Evolutionary conservation across 208 protist genomes (phyloP).

Genomic region (Leishmania tarentolae): DNA sequence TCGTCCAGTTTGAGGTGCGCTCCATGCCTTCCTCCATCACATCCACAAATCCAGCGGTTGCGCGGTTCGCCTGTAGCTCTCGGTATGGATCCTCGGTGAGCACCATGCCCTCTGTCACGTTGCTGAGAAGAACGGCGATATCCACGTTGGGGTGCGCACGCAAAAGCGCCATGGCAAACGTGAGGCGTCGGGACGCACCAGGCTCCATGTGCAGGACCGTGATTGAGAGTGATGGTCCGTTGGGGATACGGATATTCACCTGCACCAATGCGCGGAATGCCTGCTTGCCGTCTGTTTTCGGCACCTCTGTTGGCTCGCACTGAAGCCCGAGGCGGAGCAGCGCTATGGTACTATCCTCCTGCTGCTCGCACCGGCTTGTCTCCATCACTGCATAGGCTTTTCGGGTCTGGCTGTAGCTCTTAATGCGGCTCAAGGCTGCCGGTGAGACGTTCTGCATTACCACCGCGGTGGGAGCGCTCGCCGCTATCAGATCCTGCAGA

Average conservation of each 20-base stretch:
- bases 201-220: conserved; percentile 62
- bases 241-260: conserved; percentile 42
- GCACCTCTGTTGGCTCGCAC: conserved; percentile 59
- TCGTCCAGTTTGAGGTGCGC: conserved; percentile 30
- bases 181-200: conserved; percentile 36
- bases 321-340: conserved; percentile 65
- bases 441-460: conserved; percentile 66
- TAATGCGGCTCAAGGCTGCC: conserved; percentile 51
- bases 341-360: conserved; percentile 57
- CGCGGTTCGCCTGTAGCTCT: conserved; percentile 49
- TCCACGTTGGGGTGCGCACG: conserved; percentile 42
- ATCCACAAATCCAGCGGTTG: conserved; percentile 61
- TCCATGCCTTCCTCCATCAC: conserved; percentile 68
- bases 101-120: conserved; percentile 52
- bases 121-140: conserved; percentile 59
- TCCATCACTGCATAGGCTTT: conserved; percentile 79
- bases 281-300: conserved; percentile 49
- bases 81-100: conserved; percentile 45
- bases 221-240: conserved; percentile 46
- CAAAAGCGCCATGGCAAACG: conserved; percentile 42
- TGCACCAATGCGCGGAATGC: conserved; percentile 47
- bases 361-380: conserved; percentile 52
- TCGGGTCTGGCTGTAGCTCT: conserved; percentile 47
- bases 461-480: conserved; percentile 58
- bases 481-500: conserved; percentile 54